These are phyloP conservation scores for Mercurialis annua DNA, from an alignment of 345 rosid species.

Conservation along the genomic window DNA sequence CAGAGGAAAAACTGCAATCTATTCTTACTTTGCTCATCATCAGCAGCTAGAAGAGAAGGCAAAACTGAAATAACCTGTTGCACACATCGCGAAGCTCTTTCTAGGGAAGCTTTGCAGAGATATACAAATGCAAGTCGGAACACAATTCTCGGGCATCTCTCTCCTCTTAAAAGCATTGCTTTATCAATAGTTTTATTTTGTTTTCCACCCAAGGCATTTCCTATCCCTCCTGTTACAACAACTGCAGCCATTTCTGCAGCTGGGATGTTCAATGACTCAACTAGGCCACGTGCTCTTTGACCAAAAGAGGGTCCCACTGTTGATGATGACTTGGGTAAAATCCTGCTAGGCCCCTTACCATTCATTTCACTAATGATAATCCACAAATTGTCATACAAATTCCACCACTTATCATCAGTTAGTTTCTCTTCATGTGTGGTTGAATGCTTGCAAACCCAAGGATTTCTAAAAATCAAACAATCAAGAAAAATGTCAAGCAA, in stretches of 20 bases:
- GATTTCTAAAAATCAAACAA: constrained; percentile 37
- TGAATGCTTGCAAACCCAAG: constrained; percentile 36
- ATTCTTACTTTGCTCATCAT: constrained; percentile 90
- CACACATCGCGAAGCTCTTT: constrained; percentile 83
- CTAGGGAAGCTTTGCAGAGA: constrained; percentile 75
- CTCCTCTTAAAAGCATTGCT: constrained; percentile 94
- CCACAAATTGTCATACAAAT: constrained; percentile 85
- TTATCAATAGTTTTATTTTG: constrained; percentile 71
- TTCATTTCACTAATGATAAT: constrained; percentile 65
- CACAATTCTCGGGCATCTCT: constrained; percentile 85
- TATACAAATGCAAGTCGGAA: constrained; percentile 78
- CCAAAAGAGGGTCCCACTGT: constrained; percentile 72
- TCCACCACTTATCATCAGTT: constrained; percentile 75
- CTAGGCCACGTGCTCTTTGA: constrained; percentile 94
- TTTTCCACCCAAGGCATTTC: constrained; percentile 84
- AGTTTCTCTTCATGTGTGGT: constrained; percentile 38
- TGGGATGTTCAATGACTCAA: constrained; percentile 91
- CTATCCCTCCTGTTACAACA: constrained; percentile 93
- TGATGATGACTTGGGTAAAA: constrained; percentile 48
- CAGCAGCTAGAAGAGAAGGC: constrained; percentile 67
- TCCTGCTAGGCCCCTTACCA: constrained; percentile 80
- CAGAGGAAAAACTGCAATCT: constrained; percentile 89
- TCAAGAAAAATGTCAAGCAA: constrained; percentile 8
- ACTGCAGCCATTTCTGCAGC: constrained; percentile 99
- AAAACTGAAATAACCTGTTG: constrained; percentile 76